Base-by-base conservation (phyloP, 140 eudicot genomes). In the Oenanthe javanica region DNA sequence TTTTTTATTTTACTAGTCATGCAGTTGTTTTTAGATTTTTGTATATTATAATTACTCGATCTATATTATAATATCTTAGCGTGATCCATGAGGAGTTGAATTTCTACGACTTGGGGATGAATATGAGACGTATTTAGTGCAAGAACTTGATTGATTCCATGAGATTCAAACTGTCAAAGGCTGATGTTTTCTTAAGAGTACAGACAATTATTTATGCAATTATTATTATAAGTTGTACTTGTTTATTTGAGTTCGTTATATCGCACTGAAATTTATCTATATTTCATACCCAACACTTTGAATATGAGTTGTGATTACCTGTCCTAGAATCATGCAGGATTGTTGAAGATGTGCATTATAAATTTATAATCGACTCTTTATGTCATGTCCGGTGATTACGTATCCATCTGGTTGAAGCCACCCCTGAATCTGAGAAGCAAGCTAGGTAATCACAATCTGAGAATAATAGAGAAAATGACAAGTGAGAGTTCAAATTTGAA, bases 311-410 rank as follows among this genome's bases (percentile, higher is more conserved):
- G 31, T 19, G 55, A 74, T 9, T 46, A 19, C 46, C 14, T 19
- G 40, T 25, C 78, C 25, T 74, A n/a, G 31, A 74, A 74, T 74
- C 78, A 74, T n/a, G 78, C 54, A 48, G 52, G 36, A 73, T 73
- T 46, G 51, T 19, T 45, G 11, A 46, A 73, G 78, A n/a, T 48
- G 25, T 74, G 1, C 13, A 74, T 74, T 38, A 70, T 31, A 31
- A 31, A 31, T 31, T 31, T 31, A 31, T 14, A 8, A 70, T 70
- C 14, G 47, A 38, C 38, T 23, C 38, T 9, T 63, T 23, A 63
- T 63, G 70, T 63, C 70, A 63, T 13, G 23, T 63, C 36, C 23
- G 38, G n/a, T 59, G 6, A 59, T 59, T 59, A 59, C 31, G 8
- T n/a, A 18, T 59, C 0, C 31, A 55, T 55, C 18, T 54, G 63